Evolutionary conservation across 2,329 filamentous ascomycete species (phyloP).

Genomic region (Truncatella angustata): DNA sequence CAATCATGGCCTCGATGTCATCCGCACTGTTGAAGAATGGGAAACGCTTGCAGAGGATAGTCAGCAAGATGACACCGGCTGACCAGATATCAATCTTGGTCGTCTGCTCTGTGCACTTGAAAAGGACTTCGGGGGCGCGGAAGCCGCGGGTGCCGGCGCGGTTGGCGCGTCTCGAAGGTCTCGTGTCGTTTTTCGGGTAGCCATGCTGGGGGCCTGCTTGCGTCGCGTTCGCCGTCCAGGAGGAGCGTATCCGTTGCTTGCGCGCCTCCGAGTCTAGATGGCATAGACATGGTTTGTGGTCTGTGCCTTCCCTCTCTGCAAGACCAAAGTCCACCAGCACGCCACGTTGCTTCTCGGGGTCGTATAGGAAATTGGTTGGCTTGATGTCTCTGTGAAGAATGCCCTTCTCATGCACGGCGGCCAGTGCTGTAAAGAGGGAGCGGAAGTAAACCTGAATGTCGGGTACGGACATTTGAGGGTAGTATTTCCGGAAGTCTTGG

Average conservation of each 20-base stretch:
- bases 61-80: constrained; percentile 94
- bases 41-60: constrained; percentile 85
- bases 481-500: constrained; percentile 92
- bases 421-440: constrained; percentile 81
- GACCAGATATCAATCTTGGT: constrained; percentile 97
- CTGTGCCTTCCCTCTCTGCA: constrained; percentile 78
- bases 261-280: constrained; percentile 63
- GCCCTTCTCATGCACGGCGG: constrained; percentile 75
- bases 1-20: constrained; percentile 95
- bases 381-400: constrained; percentile 97
- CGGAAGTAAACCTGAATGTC: constrained; percentile 91
- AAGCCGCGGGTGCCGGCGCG: constrained; percentile 93
- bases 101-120: constrained; percentile 95
- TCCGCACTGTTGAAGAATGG: constrained; percentile 99
- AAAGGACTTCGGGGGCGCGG: constrained; percentile 90
- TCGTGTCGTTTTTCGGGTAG: constrained; percentile 86
- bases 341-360: constrained; percentile 73
- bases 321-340: constrained; percentile 99
- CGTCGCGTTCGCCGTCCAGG: constrained; percentile 54
- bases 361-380: constrained; percentile 96
- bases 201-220: constrained; percentile 55
- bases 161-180: constrained; percentile 86
- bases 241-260: constrained; percentile 52
- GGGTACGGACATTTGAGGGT: constrained; percentile 79
- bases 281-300: constrained; percentile 80